A percentile compares a stretch with the other conserved stretches of the same genome.
phyloP scores from a whole-genome alignment of 257 asterid genomes.

The Plectranthus barbatus region DNA sequence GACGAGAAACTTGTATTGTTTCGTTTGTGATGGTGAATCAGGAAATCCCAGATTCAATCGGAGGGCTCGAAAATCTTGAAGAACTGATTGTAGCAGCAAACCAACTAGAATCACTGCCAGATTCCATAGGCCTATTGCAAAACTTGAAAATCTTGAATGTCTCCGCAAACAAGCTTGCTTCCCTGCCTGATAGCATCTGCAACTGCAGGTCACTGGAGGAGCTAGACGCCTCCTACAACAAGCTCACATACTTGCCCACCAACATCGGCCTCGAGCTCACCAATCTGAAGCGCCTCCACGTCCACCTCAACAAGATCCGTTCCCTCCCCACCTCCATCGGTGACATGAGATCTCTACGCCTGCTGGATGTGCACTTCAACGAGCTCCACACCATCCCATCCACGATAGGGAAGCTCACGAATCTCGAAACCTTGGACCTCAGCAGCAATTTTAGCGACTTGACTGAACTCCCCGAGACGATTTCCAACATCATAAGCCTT shows the following conservation, averaged over 20 bases:
- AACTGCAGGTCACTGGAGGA: conserved; percentile 82
- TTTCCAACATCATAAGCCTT: conserved; percentile 56
- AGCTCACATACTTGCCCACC: conserved; percentile 73
- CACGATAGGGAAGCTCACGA: conserved; percentile 51
- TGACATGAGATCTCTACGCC: conserved; percentile 53
- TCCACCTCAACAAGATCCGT: conserved; percentile 73
- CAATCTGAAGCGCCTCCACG: conserved; percentile 40
- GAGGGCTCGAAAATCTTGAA: conserved; percentile 63
- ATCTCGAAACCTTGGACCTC: conserved; percentile 57
- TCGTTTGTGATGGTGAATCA: conserved; percentile 40
- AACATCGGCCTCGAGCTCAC: conserved; percentile 60
- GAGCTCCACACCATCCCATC: conserved; percentile 61
- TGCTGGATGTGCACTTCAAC: conserved; percentile 62
- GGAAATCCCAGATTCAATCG: conserved; percentile 71
- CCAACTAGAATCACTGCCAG: conserved; percentile 57
- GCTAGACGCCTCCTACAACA: conserved; percentile 69
- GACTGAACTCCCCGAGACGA: conserved; percentile 55
- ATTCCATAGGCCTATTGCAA: conserved; percentile 56
- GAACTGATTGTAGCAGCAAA: conserved; percentile 69
- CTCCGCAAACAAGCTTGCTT: conserved; percentile 60
- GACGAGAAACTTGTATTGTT: background rate
- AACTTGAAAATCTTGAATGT: conserved; percentile 52
- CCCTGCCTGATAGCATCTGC: conserved; percentile 75
- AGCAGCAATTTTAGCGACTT: conserved; percentile 82
- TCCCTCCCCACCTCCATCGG: conserved; percentile 74